These are phyloP conservation scores for Conidiobolus incongruus DNA, from an alignment of 371 early-diverging fungal genomes.

Conservation along the genomic window DNA sequence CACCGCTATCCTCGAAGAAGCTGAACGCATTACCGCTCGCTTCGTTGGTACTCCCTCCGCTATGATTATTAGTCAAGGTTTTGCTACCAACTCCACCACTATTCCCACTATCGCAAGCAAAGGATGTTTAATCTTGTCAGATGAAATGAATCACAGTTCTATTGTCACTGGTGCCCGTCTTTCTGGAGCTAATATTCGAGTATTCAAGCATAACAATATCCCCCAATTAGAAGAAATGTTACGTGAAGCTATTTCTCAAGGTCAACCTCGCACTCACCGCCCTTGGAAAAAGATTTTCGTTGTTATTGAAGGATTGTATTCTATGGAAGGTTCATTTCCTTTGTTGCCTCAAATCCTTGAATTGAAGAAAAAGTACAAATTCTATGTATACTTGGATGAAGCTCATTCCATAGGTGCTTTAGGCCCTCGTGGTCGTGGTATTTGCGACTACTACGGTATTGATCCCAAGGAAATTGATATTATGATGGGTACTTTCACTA, in stretches of 20 bases:
- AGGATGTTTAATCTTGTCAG: slow-evolving; percentile 86
- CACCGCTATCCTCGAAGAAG: slow-evolving; percentile 40
- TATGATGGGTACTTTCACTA: slow-evolving; percentile 99
- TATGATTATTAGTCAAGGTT: slow-evolving; percentile 95
- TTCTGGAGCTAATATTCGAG: slow-evolving; percentile 85
- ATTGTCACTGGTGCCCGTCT: slow-evolving; percentile 90
- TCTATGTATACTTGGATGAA: slow-evolving; percentile 97
- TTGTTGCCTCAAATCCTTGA: slow-evolving; percentile 77
- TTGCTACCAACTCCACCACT: slow-evolving; percentile 96
- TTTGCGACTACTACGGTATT: slow-evolving; percentile 90
- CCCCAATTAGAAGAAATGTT: slow-evolving; percentile 68
- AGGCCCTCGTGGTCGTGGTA: slow-evolving; percentile 85
- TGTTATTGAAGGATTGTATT: slow-evolving; percentile 95
- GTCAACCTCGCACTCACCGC: slow-evolving; percentile 96
- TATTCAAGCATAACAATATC: slow-evolving; percentile 89
- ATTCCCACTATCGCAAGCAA: slow-evolving; percentile 85
- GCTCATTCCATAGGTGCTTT: slow-evolving; percentile 99
- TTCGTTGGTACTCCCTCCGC: slow-evolving; percentile 91
- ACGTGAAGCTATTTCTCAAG: slow-evolving; percentile 86
- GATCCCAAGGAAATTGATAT: slow-evolving; percentile 87
- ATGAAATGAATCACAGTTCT: slow-evolving; percentile 96
- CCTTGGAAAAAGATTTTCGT: slow-evolving; percentile 98
- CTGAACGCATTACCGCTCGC: slow-evolving; percentile 84
- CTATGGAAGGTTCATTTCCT: slow-evolving; percentile 97
- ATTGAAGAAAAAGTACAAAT: slow-evolving; percentile 90